These are phyloP conservation scores for Ensete ventricosum DNA, from an alignment of 176 grass and related monocot genomes.

Conservation along the genomic window DNA sequence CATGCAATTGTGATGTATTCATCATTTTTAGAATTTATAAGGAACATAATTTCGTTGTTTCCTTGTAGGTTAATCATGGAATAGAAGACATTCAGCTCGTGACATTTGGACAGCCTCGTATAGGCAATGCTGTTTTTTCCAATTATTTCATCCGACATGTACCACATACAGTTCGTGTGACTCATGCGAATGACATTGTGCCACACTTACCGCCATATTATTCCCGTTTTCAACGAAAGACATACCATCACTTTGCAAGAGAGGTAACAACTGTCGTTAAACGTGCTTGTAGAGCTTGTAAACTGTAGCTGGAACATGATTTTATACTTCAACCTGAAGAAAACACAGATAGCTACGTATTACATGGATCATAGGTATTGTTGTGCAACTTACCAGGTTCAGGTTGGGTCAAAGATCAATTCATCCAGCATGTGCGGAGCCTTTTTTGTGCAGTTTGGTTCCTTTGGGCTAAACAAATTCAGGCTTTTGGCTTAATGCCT, in stretches of 20 bases:
- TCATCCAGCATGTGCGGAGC: neutral
- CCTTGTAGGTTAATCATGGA: constrained; percentile 53
- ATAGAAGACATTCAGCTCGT: constrained; percentile 49
- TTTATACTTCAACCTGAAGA: neutral
- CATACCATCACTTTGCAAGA: constrained; percentile 82
- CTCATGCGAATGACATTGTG: constrained; percentile 83
- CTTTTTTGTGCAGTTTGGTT: neutral
- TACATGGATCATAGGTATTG: neutral
- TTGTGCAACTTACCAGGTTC: neutral
- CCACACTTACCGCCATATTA: constrained; percentile 88
- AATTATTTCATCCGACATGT: constrained; percentile 50
- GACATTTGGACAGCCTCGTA: constrained; percentile 84
- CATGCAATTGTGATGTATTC: no score
- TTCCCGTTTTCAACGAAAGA: constrained; percentile 54
- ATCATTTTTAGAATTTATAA: neutral
- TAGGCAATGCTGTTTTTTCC: constrained; percentile 88
- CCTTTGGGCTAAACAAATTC: neutral
- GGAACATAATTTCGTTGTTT: neutral
- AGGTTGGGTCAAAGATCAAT: neutral
- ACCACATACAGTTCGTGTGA: constrained; percentile 63
- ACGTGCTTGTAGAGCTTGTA: neutral
- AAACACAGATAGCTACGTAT: neutral
- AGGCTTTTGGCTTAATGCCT: neutral
- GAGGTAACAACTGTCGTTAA: constrained; percentile 38
- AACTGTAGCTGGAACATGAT: neutral